Evolutionary conservation across 352 stramenopile species (phyloP), one percentile per base, ranked within the genome.

Genomic region (Paralagenidium karlingii): DNA sequence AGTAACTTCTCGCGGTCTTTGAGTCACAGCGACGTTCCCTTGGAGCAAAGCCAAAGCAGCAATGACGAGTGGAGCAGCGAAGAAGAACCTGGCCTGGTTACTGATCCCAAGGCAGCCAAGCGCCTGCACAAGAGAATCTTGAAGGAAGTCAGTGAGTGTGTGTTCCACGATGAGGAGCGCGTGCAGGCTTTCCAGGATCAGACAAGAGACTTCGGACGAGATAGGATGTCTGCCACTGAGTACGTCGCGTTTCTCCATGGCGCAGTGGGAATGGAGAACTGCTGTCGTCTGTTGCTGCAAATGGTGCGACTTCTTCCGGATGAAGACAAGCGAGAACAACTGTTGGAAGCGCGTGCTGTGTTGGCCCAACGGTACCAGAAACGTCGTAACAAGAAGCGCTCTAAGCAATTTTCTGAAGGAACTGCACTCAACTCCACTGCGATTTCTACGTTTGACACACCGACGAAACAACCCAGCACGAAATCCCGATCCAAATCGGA

Each of bases 351-450:
- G 8, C 63, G 75, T 38, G 60, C 68, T 7, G 56, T 58, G 27
- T 82, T 87, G 38, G 75, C 69, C 50, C 60, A 68, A 24, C 63
- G 70, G 33, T 58, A 58, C 32, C 47, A 71, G 16, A n/a, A n/a
- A n/a, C 71, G 69, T 21, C 68, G 74, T 28, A 60, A 84, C 30
- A 69, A 69, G 31, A 59, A 69, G n/a, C 63, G 74, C 9, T 84
- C 69, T 0, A 87, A 87, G 50, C 74, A 87, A 34, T 82, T 80
- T 47, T 87, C 74, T 1, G 74, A 87, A 37, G 82, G 58, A n/a
- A n/a, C n/a, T n/a, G n/a, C n/a, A n/a, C n/a, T n/a, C n/a, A n/a
- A n/a, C n/a, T n/a, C n/a, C n/a, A n/a, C n/a, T n/a, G n/a, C n/a
- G n/a, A n/a, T n/a, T n/a, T n/a, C n/a, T n/a, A n/a, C n/a, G n/a